Conservation (phyloP, 2,329 filamentous ascomycete species). For the Lecanicillium sp. region DNA sequence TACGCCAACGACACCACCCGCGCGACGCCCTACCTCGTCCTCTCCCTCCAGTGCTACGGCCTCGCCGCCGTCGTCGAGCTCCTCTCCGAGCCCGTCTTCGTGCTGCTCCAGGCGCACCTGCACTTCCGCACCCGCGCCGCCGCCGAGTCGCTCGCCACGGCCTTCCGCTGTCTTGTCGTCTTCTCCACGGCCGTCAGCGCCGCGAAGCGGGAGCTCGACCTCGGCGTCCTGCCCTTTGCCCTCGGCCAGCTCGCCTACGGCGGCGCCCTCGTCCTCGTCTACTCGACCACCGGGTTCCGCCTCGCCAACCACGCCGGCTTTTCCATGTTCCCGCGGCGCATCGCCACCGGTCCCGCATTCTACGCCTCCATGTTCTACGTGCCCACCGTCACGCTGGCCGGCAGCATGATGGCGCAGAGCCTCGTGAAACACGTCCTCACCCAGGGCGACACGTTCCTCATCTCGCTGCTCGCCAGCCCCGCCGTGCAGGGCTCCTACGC, state of each 20-base stretch:
- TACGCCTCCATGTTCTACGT: slow-evolving; percentile 58
- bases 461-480: slow-evolving; percentile 70
- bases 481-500: slow-evolving; percentile 86
- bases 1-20: slow-evolving; percentile 41
- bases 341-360: slow-evolving; percentile 36
- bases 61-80: slow-evolving; percentile 64
- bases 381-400: slow-evolving; percentile 64
- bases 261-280: slow-evolving; percentile 60
- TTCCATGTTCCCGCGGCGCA: slow-evolving; percentile 53
- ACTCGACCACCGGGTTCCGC: slow-evolving; percentile 57
- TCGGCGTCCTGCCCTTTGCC: slow-evolving; percentile 84
- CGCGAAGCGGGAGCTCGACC: slow-evolving; percentile 39
- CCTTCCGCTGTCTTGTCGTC: slow-evolving; percentile 69
- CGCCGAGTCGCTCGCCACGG: slow-evolving; percentile 77
- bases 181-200: slow-evolving; percentile 65
- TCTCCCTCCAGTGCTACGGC: slow-evolving; percentile 49
- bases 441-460: slow-evolving; percentile 86
- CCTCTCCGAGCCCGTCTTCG: slow-evolving; percentile 80
- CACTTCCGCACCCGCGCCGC: slow-evolving; percentile 73
- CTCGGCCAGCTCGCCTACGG: slow-evolving; percentile 79
- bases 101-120: slow-evolving; percentile 75
- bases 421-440: slow-evolving; percentile 89
- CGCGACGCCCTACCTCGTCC: slow-evolving; percentile 57
- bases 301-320: slow-evolving; percentile 57
- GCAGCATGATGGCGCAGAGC: slow-evolving; percentile 83